Evolutionary conservation across 345 rosid species (phyloP), one percentile per base, ranked within the genome.

Genomic region (Lumnitzera littorea): DNA sequence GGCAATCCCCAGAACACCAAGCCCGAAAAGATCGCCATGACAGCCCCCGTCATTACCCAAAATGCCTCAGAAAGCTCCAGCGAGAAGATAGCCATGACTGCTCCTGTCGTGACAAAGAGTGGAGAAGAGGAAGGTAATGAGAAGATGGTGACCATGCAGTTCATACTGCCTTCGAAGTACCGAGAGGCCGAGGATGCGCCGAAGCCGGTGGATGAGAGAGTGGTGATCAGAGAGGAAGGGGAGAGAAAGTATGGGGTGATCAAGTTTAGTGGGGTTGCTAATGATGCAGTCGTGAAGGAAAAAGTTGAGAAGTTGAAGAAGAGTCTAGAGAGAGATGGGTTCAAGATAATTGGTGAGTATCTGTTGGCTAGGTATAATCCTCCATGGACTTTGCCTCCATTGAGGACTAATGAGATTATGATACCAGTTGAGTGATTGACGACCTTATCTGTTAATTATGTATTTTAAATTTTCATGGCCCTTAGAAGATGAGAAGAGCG

Each of bases 11-110:
- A 85, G 74, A 91, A 91, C 61, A 63, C 83, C 43, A 84, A 80
- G 54, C 84, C 91, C 31, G 98, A 91, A 68, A 82, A 76, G 51
- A 83, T 88, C 1, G 91, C 95, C n/a, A 88, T 88, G 98, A 86
- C 95, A n/a, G 67, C 89, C 41, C 96, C 91, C 13, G 96, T 88
- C 60, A 84, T 86, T 2, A 27, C 31, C 31, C 31, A 27, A 5
- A 27, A 27, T 2, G 31, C 31, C 31, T 5, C 31, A 5, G 31
- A 3, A 27, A 27, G 31, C 31, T 2, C 31, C 5, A 27, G 86
- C 0, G 95, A 91, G 69, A 78, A 78, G 83, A 82, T 91, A 11
- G 91, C 84, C 4, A 92, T 89, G 96, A 87, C 96, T 1, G 78
- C 94, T 61, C 94, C 98, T 1, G 96, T 91, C 41, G 84, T 91